phyloP scores from a whole-genome alignment of 2,329 filamentous ascomycete species.

The Alternaria triticina region DNA sequence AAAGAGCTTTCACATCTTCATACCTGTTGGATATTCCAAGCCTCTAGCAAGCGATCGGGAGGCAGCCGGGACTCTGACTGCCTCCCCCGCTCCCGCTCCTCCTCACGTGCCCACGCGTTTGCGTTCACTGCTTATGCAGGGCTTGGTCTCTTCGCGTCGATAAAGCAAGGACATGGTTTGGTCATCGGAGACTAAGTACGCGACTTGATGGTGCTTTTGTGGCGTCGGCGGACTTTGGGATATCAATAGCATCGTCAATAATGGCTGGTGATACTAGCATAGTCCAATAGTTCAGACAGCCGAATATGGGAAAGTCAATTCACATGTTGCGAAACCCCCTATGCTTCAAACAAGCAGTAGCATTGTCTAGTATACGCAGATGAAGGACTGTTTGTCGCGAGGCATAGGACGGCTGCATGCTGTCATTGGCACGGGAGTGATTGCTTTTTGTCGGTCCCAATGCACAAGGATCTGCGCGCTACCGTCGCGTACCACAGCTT shows the following conservation, averaged over 20 bases:
- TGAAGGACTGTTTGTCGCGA: background rate
- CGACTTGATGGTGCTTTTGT: background rate
- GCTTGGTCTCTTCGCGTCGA: background rate
- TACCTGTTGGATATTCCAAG: background rate
- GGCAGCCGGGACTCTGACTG: background rate
- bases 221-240: background rate
- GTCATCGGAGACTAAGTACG: background rate
- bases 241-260: background rate
- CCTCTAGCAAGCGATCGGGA: too few relatives aligned
- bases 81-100: background rate
- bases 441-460: background rate
- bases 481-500: background rate
- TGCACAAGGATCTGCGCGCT: background rate
- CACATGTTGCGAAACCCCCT: background rate
- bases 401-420: background rate
- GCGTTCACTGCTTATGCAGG: background rate
- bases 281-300: background rate
- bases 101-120: constrained; percentile 16
- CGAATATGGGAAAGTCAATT: background rate
- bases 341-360: background rate
- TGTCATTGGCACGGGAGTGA: background rate
- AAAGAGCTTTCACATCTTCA: background rate
- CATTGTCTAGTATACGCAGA: background rate
- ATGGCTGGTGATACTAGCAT: background rate
- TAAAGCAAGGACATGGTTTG: constrained; percentile 1